Evolutionary conservation across 768 basidiomycete species (phyloP).

Genomic region (Lenzites betulinus): DNA sequence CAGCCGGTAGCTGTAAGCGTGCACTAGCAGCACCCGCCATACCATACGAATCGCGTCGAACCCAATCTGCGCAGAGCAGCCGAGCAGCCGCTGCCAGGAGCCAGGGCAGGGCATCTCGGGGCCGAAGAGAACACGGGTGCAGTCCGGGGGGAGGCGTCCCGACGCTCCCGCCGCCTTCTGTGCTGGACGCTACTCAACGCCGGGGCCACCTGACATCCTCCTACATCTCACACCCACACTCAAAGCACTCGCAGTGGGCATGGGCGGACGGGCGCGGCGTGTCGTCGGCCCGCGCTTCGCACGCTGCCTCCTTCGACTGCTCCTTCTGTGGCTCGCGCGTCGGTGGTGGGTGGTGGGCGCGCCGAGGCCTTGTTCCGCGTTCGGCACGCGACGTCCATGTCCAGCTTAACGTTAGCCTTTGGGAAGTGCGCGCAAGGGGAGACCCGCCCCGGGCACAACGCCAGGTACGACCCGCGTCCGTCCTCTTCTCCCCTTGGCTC

Average conservation of each 20-base stretch:
- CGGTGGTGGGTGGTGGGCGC: too few relatives aligned
- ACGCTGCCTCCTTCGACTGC: too few relatives aligned
- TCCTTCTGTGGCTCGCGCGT: too few relatives aligned
- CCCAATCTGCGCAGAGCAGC: not conserved
- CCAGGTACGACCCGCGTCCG: not conserved
- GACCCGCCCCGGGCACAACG: not conserved
- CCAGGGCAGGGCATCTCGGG: slow-evolving; percentile 1
- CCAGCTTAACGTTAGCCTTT: not conserved
- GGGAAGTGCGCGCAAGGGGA: not conserved
- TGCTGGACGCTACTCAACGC: not conserved
- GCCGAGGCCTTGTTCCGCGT: not conserved
- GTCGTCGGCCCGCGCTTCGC: not conserved
- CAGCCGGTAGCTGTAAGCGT: too few relatives aligned
- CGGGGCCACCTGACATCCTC: not conserved
- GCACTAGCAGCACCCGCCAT: not conserved
- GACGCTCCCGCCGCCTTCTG: not conserved
- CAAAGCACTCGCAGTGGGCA: too few relatives aligned
- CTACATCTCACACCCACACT: too few relatives aligned
- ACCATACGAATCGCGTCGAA: not conserved
- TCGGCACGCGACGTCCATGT: not conserved
- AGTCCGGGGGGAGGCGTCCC: not conserved
- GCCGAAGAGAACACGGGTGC: not conserved
- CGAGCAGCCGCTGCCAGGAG: not conserved
- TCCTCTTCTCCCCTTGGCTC: too few relatives aligned
- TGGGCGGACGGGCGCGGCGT: too few relatives aligned